Base-by-base conservation (phyloP, 2,329 filamentous ascomycete species). In the Didymella pinodella region DNA sequence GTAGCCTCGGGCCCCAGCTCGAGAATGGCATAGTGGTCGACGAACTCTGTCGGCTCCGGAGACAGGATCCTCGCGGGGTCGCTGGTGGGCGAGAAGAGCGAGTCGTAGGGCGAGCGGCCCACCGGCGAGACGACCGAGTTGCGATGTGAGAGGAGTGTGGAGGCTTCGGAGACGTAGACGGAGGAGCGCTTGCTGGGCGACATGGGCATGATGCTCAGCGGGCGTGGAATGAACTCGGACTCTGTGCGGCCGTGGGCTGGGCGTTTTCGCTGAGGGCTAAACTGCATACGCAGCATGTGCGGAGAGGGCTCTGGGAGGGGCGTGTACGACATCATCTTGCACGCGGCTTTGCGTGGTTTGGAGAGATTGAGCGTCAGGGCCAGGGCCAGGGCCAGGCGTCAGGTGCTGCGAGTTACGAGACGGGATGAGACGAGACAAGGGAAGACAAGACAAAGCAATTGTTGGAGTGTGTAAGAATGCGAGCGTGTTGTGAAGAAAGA, bases 1-100 rank as follows among this genome's bases (percentile, higher is more conserved):
- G 71, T 68, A 28, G 73, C 73, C 47, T 62, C 60, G 7, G 52
- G 51, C 2, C 62, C 55, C 5, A 77, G 58, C 43, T 66, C 59
- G 12, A 77, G 59, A 46, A 69, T 66, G 14, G 66, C 63, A 63
- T 77, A 77, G 59, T 77, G 67, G 62, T 77, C 71, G 16, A 67
- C 48, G 31, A 70, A 70, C 14, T 65, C 66, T 7, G 60, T 43
- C 3, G 62, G 48, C 26, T 57, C 58, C 6, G 49, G 48, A 2
- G 57, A 48, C 8, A 59, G 41, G 10, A 54, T 14, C 28, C 46
- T 50, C 28, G 56, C 50, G 3, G 56, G 40, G 16, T 66, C 63
- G 59, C 51, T 66, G 45, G 47, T 59, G 5, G 65, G 62, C 18
- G 65, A 65, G 18, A 61, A 47, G 28, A 62, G 36, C 16, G 65